phyloP scores from a whole-genome alignment of 495 filamentous ascomycete genomes.

The Penicillium lividum region DNA sequence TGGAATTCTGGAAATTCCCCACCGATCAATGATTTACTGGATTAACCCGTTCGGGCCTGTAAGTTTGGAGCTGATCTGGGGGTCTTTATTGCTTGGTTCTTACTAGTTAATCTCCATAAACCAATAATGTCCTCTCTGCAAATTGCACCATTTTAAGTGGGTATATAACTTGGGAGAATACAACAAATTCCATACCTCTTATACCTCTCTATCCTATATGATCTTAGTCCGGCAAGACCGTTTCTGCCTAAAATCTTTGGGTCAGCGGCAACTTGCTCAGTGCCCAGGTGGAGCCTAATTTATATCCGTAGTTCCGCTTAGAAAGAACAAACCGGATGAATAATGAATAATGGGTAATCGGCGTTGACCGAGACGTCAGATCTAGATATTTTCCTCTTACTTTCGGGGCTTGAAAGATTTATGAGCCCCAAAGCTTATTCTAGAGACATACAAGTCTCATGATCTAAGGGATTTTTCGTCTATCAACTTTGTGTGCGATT shows the following conservation, averaged over 20 bases:
- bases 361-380: constrained; percentile 12
- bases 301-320: constrained; percentile 5
- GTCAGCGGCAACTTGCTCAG: constrained; percentile 10
- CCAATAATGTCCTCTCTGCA: neutral
- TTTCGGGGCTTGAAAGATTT: neutral
- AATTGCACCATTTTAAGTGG: neutral
- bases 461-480: neutral
- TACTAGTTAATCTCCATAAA: neutral
- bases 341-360: neutral
- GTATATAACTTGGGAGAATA: neutral
- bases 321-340: constrained; percentile 6
- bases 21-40: constrained; percentile 13
- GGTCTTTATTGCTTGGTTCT: neutral
- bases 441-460: neutral
- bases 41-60: constrained; percentile 24
- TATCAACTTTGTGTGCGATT: neutral
- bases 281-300: constrained; percentile 19
- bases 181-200: neutral
- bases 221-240: constrained; percentile 3
- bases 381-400: neutral
- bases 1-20: constrained; percentile 18
- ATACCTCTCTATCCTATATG: neutral
- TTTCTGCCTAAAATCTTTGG: neutral
- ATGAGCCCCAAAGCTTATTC: constrained; percentile 1
- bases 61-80: constrained; percentile 7